Percentiles rank a stretch among this genome's conserved stretches.
Evolutionary conservation across 768 basidiomycete species (phyloP).

Genomic region (Collybia nuda): DNA sequence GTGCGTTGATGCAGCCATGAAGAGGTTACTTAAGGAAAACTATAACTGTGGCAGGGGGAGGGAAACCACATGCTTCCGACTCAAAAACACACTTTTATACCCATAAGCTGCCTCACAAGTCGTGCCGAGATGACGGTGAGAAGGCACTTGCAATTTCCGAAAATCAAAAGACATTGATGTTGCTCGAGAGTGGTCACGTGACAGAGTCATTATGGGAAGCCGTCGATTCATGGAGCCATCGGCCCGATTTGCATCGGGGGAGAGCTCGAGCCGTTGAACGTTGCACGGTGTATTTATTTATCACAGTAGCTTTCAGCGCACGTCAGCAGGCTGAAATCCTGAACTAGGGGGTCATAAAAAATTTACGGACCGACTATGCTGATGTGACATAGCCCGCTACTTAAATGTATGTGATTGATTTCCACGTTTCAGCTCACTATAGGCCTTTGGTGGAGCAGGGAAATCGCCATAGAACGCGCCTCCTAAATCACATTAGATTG

Average conservation of each 20-base stretch:
- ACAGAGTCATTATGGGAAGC: no score
- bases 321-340: no score
- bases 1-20: no score
- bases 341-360: no score
- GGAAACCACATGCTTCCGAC: no score
- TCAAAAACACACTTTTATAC: slow-evolving; percentile 10
- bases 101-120: neutral
- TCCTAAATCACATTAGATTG: slow-evolving; percentile 25
- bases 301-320: no score
- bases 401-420: slow-evolving; percentile 74
- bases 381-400: slow-evolving; percentile 22
- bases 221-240: no score
- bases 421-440: slow-evolving; percentile 65
- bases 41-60: no score
- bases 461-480: slow-evolving; percentile 55
- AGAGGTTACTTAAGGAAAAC: no score
- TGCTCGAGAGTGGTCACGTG: neutral
- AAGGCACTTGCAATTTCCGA: slow-evolving; percentile 4
- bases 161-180: neutral
- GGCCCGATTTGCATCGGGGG: no score
- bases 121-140: neutral
- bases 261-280: no score
- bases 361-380: slow-evolving; percentile 1
- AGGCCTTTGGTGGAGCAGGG: slow-evolving; percentile 63
- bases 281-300: no score